Conservation (phyloP, 495 filamentous ascomycete species). For the Aspergillus panamensis region DNA sequence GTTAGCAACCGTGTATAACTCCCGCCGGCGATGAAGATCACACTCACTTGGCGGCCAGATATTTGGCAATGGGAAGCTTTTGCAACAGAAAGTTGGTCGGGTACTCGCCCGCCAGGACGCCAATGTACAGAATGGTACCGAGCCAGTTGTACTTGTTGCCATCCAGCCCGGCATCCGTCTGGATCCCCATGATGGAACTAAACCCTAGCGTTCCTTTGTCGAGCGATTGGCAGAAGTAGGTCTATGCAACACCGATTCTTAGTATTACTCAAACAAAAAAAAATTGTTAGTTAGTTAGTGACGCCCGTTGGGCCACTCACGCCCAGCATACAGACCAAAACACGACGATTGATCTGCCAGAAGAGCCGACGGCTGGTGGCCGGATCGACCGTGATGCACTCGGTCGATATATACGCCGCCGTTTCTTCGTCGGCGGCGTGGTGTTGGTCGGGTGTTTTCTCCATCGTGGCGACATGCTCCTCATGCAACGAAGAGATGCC, state of each 20-base stretch:
- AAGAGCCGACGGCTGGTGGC: constrained; percentile 5
- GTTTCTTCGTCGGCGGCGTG: constrained; percentile 3
- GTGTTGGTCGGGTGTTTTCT: not conserved
- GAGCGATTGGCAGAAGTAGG: constrained; percentile 4
- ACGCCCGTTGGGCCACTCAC: not conserved
- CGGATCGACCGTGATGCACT: not conserved
- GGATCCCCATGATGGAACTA: constrained; percentile 17
- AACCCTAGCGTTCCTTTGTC: constrained; percentile 6
- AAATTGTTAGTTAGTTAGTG: no score
- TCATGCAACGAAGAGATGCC: no score
- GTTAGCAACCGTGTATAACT: no score
- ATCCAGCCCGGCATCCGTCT: constrained; percentile 31
- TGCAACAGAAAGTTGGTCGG: constrained; percentile 47
- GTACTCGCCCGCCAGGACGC: constrained; percentile 44
- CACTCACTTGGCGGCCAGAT: constrained; percentile 24
- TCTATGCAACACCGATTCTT: not conserved
- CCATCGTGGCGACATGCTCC: not conserved
- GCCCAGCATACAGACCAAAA: constrained; percentile 5
- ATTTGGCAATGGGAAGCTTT: constrained; percentile 46
- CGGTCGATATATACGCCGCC: not conserved
- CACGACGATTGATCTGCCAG: constrained; percentile 6
- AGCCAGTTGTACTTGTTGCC: constrained; percentile 44
- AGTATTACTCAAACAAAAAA: not conserved
- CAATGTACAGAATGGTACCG: constrained; percentile 39
- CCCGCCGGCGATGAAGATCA: no score